These are phyloP conservation scores for Millerago galiae DNA, from an alignment of 805 yeast genomes.

Conservation along the genomic window DNA sequence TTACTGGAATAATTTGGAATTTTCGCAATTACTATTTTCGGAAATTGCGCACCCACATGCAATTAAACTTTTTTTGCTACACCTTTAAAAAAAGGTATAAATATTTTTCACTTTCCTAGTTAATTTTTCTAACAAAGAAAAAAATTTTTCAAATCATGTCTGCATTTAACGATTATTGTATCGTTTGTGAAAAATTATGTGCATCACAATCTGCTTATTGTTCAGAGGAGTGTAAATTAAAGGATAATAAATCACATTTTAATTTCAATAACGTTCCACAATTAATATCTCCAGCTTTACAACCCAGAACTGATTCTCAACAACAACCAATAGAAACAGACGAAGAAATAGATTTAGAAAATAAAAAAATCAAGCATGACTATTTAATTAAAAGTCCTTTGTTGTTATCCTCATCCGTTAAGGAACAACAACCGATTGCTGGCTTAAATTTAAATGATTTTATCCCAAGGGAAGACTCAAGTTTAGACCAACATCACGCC, in stretches of 20 bases:
- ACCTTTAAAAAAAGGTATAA: too few species aligned
- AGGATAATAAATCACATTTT: slow-evolving; percentile 24
- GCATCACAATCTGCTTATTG: slow-evolving; percentile 38
- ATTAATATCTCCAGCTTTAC: slow-evolving; percentile 24
- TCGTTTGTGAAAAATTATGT: slow-evolving; percentile 50
- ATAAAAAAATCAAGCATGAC: slow-evolving; percentile 15
- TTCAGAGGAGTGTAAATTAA: slow-evolving; percentile 35
- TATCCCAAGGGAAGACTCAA: slow-evolving; percentile 13
- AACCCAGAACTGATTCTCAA: slow-evolving; percentile 21
- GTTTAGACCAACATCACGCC: slow-evolving; percentile 14
- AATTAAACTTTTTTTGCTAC: too few species aligned
- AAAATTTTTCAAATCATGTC: slow-evolving; percentile 14
- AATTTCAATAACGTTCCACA: slow-evolving; percentile 23
- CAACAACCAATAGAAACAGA: slow-evolving; percentile 6
- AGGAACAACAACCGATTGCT: slow-evolving; percentile 21
- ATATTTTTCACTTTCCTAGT: too few species aligned
- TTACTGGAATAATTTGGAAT: too few species aligned
- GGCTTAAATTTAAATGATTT: slow-evolving; percentile 20
- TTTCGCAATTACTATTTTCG: too few species aligned
- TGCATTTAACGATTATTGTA: slow-evolving; percentile 49
- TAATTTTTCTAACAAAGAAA: too few species aligned
- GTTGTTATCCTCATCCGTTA: slow-evolving; percentile 18
- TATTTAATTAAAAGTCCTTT: slow-evolving; percentile 25
- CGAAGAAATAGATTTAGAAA: slow-evolving; percentile 8
- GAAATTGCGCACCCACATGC: too few species aligned